Evolutionary conservation across 805 yeast genomes (phyloP), one percentile per base, ranked within the genome.

Genomic region (Kazachstania taianensis): DNA sequence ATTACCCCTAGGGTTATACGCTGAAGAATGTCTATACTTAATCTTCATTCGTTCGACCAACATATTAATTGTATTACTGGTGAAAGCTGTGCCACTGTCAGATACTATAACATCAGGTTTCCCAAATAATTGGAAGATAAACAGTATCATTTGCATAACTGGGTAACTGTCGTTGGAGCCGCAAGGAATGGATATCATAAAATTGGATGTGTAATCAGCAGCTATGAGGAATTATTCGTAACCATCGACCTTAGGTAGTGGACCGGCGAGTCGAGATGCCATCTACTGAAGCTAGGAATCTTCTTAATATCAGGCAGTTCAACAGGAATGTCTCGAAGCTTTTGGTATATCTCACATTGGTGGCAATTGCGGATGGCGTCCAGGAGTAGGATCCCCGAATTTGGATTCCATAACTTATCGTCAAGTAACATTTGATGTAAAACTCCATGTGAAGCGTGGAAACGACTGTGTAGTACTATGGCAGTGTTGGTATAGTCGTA

Each of bases 221-320:
- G 32, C 37, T 7, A 34, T 9, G 3, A 34, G 7, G 17, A 34
- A 34, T 20, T 34, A 20, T 10, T 7, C 5, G n/a, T 14, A 5
- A 3, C 18, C 32, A 15, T 20, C 7, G 12, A 14, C 32, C 23
- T 5, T 8, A 20, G 29, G 20, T n/a, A 28, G 12, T 5, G 37
- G 37, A 5, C 37, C 37, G 5, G 33, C 33, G 23, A 34, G 13
- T 34, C 33, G 4, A 34, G 12, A 28, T 34, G 37, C 32, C 37
- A 34, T 20, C 29, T 22, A 3, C n/a, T 4, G 22, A 34, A 34
- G 8, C 27, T 18, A 4, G 15, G 10, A 5, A 14, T 13, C 7
- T 4, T 7, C 17, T 20, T 28, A 8, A 34, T 5, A 4, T 10
- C 12, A 3, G 37, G 37, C 22, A 28, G 22, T 25, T 27, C 28